Percentiles rank a stretch among this genome's conserved stretches.
Conservation (phyloP, 352 stramenopile species). For the Pythium vanterpoolii region DNA sequence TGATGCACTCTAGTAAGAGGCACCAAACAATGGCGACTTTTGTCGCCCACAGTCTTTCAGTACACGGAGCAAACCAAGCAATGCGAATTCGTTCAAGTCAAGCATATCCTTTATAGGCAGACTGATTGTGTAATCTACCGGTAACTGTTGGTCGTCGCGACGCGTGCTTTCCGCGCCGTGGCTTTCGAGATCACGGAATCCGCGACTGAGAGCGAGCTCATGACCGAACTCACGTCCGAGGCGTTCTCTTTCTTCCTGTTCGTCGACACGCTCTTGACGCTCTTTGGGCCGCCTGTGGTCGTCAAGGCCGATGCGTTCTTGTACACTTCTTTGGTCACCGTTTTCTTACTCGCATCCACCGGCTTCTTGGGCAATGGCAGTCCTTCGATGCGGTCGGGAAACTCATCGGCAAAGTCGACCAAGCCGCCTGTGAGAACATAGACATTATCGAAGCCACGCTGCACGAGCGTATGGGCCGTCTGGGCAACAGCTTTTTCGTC, state of each 20-base stretch:
- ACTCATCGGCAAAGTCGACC: slow-evolving; percentile 60
- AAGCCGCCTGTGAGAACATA: slow-evolving; percentile 73
- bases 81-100: too few relatives aligned
- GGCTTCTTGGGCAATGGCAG: slow-evolving; percentile 50
- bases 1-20: slow-evolving; percentile 22
- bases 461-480: slow-evolving; percentile 66
- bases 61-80: too few relatives aligned
- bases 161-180: slow-evolving; percentile 55
- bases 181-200: slow-evolving; percentile 78
- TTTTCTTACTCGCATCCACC: slow-evolving; percentile 49
- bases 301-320: slow-evolving; percentile 41
- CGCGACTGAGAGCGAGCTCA: slow-evolving; percentile 56
- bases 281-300: slow-evolving; percentile 34
- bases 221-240: slow-evolving; percentile 60
- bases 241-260: slow-evolving; percentile 41
- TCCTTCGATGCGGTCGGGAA: slow-evolving; percentile 65
- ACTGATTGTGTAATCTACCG: slow-evolving; percentile 26
- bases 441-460: slow-evolving; percentile 83
- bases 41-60: too few relatives aligned
- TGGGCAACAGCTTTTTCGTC: slow-evolving; percentile 62
- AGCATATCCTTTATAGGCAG: too few relatives aligned
- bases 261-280: slow-evolving; percentile 49
- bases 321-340: slow-evolving; percentile 46
- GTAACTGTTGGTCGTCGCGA: slow-evolving; percentile 43
- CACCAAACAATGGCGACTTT: not conserved